Conservation (phyloP, 352 stramenopile genomes). For the Pythium dissimile region DNA sequence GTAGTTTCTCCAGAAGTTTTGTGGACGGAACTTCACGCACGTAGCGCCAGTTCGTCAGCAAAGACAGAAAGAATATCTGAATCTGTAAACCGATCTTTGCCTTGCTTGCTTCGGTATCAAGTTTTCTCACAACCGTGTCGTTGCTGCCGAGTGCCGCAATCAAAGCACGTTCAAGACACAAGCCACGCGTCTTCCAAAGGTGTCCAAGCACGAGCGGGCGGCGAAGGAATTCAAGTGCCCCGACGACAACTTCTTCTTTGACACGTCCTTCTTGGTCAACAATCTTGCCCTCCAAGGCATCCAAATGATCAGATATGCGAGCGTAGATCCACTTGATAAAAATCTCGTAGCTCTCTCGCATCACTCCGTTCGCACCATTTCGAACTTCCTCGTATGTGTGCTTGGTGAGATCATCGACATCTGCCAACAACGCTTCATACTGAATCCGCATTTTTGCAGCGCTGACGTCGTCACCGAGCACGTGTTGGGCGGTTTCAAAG, state of each 20-base stretch:
- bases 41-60: slow-evolving; percentile 56
- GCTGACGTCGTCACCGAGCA: slow-evolving; percentile 21
- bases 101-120: slow-evolving; percentile 56
- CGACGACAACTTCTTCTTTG: slow-evolving; percentile 40
- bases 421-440: slow-evolving; percentile 42
- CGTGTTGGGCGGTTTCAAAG: slow-evolving; percentile 49
- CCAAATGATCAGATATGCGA: slow-evolving; percentile 36
- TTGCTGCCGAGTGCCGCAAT: slow-evolving; percentile 47
- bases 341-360: slow-evolving; percentile 49
- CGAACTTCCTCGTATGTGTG: slow-evolving; percentile 59
- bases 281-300: slow-evolving; percentile 38
- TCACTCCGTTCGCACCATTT: slow-evolving; percentile 31
- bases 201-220: slow-evolving; percentile 34
- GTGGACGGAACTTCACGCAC: slow-evolving; percentile 20
- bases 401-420: slow-evolving; percentile 49
- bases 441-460: slow-evolving; percentile 12
- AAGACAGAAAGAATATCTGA: slow-evolving; percentile 46
- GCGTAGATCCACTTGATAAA: slow-evolving; percentile 55
- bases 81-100: slow-evolving; percentile 50
- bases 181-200: slow-evolving; percentile 45
- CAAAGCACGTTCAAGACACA: slow-evolving; percentile 37
- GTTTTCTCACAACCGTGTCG: slow-evolving; percentile 39
- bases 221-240: slow-evolving; percentile 37
- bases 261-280: slow-evolving; percentile 20
- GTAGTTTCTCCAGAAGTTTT: slow-evolving; percentile 29